Base-by-base conservation (phyloP, 305 asterid genomes). In the Andrographis paniculata region DNA sequence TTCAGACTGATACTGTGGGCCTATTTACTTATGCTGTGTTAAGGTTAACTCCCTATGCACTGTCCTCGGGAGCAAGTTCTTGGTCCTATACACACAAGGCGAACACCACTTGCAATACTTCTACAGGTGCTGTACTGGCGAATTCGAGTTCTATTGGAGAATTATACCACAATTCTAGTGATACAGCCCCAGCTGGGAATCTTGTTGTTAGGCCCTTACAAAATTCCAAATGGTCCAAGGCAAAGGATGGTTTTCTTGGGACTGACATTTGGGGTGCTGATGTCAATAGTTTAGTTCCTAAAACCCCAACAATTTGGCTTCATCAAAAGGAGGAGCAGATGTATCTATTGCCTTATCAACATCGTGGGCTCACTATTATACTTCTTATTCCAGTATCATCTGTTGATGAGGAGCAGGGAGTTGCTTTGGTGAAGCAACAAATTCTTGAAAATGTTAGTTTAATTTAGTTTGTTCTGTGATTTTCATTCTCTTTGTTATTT, bases 131-230 rank as follows among this genome's bases (percentile, higher is more conserved):
- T 48, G 50, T 77, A 48, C 61, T 71, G 48, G 68, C 64, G 23
- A 73, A 69, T 48, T 62, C 83, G 57, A 67, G 63, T 58, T 53
- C 69, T 17, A 56, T 61, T 38, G 52, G 56, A 64, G 83, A 75
- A 63, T 82, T 62, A 14, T 67, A 75, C 55, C 48, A 67, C 53
- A 68, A 69, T 57, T 63, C 93, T 45, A 60, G 46, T 5, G 87
- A 87, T 58, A 59, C 75, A 48, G 64, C 82, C 55, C 76, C 70
- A 1, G 65, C 69, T 43, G 80, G 78, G 58, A 65, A 70, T 52
- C 79, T 62, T 69, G 70, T 82, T 42, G 69, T 84, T 69, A 81
- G 94, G 79, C 94, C 95, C 45, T 75, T 80, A 69, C 93, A 88
- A 60, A 65, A 64, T 70, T 80, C 71, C 42, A 76, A 79, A 68